Evolutionary conservation across 164 flowering plant genomes (phyloP).

Genomic region (Stephania yunnanensis): DNA sequence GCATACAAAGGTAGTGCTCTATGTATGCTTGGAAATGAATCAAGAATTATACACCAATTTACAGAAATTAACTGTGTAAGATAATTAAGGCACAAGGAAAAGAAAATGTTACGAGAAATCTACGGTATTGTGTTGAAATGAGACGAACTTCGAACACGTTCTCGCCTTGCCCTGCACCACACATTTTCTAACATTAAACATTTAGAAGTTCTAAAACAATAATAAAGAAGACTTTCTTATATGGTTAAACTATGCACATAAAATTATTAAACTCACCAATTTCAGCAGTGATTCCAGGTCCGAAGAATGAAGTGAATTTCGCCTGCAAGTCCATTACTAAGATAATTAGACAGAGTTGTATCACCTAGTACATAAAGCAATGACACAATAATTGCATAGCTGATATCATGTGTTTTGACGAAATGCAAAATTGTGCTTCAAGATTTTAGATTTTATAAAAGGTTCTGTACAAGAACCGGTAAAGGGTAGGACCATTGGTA

Average conservation of each 20-base stretch:
- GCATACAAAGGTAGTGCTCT: not conserved
- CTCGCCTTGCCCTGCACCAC: constrained; percentile 61
- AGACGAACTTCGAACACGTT: constrained; percentile 70
- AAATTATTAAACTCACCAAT: constrained; percentile 48
- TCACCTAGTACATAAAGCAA: not conserved
- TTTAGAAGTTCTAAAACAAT: not conserved
- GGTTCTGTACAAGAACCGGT: not conserved
- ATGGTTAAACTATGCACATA: not conserved
- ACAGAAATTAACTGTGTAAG: not conserved
- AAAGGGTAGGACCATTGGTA: not conserved
- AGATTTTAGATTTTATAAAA: too few relatives aligned
- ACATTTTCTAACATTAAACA: not conserved
- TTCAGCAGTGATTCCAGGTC: constrained; percentile 89
- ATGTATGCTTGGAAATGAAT: not conserved
- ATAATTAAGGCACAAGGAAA: not conserved
- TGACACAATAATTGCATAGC: not conserved
- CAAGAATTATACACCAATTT: not conserved
- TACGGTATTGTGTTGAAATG: constrained; percentile 38
- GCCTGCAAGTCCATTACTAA: constrained; percentile 37
- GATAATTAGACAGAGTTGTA: constrained; percentile 6
- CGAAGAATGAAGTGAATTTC: constrained; percentile 91
- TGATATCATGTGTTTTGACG: not conserved
- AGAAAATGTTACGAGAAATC: constrained; percentile 7
- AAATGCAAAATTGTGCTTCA: not conserved
- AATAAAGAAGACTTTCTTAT: not conserved